Evolutionary conservation across 495 filamentous ascomycete genomes (phyloP).

Genomic region (Neohortaea acidophila): DNA sequence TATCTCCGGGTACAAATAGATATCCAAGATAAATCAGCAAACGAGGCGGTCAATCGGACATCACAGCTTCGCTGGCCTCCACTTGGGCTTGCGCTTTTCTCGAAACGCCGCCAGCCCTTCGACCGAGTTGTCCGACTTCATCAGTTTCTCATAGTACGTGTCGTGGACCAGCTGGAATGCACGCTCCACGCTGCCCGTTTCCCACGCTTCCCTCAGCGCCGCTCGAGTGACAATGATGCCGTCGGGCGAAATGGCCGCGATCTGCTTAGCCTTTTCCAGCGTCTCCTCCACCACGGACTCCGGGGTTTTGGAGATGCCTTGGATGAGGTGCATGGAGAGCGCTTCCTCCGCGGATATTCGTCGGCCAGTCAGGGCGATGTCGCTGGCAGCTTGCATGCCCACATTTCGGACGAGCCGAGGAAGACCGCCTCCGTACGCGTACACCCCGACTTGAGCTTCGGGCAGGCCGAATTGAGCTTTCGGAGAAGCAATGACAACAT

Average conservation of each 20-base stretch:
- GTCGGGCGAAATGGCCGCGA: conserved; percentile 52
- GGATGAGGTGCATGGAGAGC: conserved; percentile 48
- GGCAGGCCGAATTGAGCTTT: conserved; percentile 46
- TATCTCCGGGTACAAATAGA: too few species aligned
- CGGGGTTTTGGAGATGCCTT: conserved; percentile 22
- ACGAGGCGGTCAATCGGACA: too few species aligned
- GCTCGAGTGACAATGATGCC: conserved; percentile 48
- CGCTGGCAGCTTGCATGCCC: conserved; percentile 51
- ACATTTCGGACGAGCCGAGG: conserved; percentile 51
- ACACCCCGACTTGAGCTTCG: conserved; percentile 53
- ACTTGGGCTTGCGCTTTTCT: conserved; percentile 57
- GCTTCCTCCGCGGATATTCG: conserved; percentile 43
- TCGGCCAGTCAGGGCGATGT: conserved; percentile 51
- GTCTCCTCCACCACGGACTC: conserved; percentile 4
- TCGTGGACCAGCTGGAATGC: conserved; percentile 40
- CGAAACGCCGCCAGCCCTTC: conserved; percentile 68
- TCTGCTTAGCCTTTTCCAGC: conserved; percentile 30
- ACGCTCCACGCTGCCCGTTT: conserved; percentile 46
- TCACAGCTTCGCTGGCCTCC: conserved; percentile 61
- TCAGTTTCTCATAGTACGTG: conserved; percentile 43
- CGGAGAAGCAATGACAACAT: conserved; percentile 46
- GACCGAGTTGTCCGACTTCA: conserved; percentile 54
- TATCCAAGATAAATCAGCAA: too few species aligned
- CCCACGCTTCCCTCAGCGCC: conserved; percentile 53
- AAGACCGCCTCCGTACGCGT: conserved; percentile 52